Conservation (phyloP, 176 grass and related monocot species). For the Sorghum bicolor region Sorghum_bicolor_NCBIv3 NC_012872.2:10317501-10318000, state of each 20-base stretch:
- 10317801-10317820: not conserved
- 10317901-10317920: not conserved
- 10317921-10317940: not conserved
- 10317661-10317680: slow-evolving; percentile 88
- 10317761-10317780: slow-evolving; percentile 66
- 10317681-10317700: slow-evolving; percentile 86
- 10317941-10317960: not conserved
- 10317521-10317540: slow-evolving; percentile 99
- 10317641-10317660: slow-evolving; percentile 89
- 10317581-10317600: slow-evolving; percentile 96
- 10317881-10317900: not conserved
- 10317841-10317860: slow-evolving; percentile 7
- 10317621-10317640: slow-evolving; percentile 94
- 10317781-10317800: slow-evolving; percentile 13
- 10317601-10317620: slow-evolving; percentile 83
- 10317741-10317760: slow-evolving; percentile 73
- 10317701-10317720: slow-evolving; percentile 85
- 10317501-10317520: slow-evolving; percentile 96
- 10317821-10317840: slow-evolving; percentile 7
- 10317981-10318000: slow-evolving; percentile 12
- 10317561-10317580: slow-evolving; percentile 84
- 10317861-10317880: not conserved
- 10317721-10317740: slow-evolving; percentile 76
- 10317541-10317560: slow-evolving; percentile 97
- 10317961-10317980: slow-evolving; percentile 8